Evolutionary conservation across 2,329 filamentous ascomycete species (phyloP).

Genomic region (Fusarium secorum): DNA sequence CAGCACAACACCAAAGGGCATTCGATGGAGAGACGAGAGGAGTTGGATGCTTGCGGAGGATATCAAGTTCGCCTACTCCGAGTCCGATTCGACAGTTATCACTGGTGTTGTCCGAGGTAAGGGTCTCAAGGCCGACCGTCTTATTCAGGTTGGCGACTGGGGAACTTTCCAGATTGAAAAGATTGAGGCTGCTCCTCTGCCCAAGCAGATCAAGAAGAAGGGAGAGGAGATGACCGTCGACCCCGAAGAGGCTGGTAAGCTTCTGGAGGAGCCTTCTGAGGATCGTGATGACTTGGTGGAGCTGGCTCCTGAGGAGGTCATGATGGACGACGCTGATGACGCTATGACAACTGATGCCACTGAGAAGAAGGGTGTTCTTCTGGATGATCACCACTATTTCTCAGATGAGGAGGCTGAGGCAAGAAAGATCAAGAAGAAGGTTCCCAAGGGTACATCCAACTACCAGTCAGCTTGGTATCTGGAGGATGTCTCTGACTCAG

Average conservation of each 20-base stretch:
- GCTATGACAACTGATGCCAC: conserved; percentile 49
- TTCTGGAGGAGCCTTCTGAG: conserved; percentile 75
- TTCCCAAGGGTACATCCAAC: conserved; percentile 90
- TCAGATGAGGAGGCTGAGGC: conserved; percentile 72
- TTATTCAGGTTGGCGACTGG: conserved; percentile 93
- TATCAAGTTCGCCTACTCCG: conserved; percentile 71
- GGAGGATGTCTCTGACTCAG: conserved; percentile 80
- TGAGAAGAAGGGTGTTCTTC: conserved; percentile 82
- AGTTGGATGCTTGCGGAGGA: conserved; percentile 95
- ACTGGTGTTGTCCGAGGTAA: conserved; percentile 88
- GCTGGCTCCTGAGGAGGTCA: conserved; percentile 84
- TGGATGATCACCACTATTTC: conserved; percentile 98
- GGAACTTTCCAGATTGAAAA: conserved; percentile 92
- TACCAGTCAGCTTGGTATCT: conserved; percentile 97
- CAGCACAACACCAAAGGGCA: conserved; percentile 89
- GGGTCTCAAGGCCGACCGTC: conserved; percentile 85
- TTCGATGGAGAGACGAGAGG: conserved; percentile 93
- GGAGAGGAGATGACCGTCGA: conserved; percentile 76
- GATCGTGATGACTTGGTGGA: conserved; percentile 85
- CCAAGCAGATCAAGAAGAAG: conserved; percentile 67
- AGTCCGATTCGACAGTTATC: conserved; percentile 71
- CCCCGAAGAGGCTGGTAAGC: conserved; percentile 64
- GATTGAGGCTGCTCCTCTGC: conserved; percentile 78
- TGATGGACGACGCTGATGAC: conserved; percentile 71
- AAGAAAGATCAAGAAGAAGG: conserved; percentile 67